phyloP scores from a whole-genome alignment of 1,284 basidiomycete species.

The Fomitiporia mediterranea region DNA sequence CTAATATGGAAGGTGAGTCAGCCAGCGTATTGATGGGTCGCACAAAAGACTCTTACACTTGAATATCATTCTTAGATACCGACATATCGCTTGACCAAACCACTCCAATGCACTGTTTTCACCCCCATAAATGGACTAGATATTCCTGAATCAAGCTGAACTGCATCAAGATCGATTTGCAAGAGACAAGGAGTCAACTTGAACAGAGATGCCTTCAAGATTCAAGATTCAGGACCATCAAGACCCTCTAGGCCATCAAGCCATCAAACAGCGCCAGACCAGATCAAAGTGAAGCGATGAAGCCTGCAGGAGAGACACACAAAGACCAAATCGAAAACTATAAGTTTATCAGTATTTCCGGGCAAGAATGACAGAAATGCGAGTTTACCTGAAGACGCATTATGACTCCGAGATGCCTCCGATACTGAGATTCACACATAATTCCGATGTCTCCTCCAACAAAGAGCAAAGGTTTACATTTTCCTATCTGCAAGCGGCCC shows the following conservation, averaged over 20 bases:
- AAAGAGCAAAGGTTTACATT: too few relatives aligned
- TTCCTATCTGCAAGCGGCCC: too few relatives aligned
- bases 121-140: too few relatives aligned
- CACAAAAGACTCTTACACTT: neutral
- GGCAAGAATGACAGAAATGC: too few relatives aligned
- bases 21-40: neutral
- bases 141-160: neutral
- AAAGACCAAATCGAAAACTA: neutral
- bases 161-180: neutral
- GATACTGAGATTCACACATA: too few relatives aligned
- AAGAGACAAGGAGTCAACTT: neutral
- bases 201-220: neutral
- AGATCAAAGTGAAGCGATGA: neutral
- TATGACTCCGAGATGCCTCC: too few relatives aligned
- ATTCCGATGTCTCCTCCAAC: too few relatives aligned
- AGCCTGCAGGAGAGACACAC: neutral
- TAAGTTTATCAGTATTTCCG: too few relatives aligned
- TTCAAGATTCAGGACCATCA: neutral
- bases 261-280: neutral
- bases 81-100: neutral
- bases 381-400: too few relatives aligned
- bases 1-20: slow-evolving; percentile 5
- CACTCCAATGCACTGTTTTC: neutral
- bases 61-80: neutral
- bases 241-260: neutral